Conservation (phyloP, 108 stramenopile species). For the Nitzschia sp. region DNA sequence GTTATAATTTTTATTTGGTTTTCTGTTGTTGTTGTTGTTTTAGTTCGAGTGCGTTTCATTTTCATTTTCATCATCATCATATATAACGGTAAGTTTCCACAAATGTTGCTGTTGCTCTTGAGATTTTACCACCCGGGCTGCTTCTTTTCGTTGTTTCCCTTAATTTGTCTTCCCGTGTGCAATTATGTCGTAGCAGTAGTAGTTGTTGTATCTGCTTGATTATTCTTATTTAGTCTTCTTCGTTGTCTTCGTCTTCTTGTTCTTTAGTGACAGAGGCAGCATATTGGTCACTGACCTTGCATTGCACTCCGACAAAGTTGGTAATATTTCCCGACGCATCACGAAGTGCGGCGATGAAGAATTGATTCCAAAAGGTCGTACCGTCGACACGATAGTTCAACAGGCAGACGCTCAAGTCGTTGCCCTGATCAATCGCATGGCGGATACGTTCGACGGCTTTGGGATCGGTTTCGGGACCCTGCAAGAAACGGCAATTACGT, state of each 20-base stretch:
- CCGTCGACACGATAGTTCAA: constrained; percentile 97
- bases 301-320: constrained; percentile 98
- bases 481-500: constrained; percentile 95
- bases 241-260: constrained; percentile 73
- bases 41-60: too few relatives aligned
- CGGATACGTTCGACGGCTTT: constrained; percentile 95
- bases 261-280: constrained; percentile 84
- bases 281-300: constrained; percentile 89
- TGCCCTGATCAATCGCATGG: constrained; percentile 84
- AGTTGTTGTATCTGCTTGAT: too few relatives aligned
- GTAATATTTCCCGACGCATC: constrained; percentile 91
- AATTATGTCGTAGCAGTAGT: too few relatives aligned
- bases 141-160: too few relatives aligned
- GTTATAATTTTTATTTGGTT: too few relatives aligned
- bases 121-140: too few relatives aligned
- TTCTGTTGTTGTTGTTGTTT: too few relatives aligned
- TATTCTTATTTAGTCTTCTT: neutral
- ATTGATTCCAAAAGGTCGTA: constrained; percentile 97
- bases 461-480: constrained; percentile 95
- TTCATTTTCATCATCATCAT: neutral
- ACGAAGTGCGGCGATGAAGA: constrained; percentile 93
- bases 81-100: neutral
- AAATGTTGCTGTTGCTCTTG: neutral
- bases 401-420: constrained; percentile 90
- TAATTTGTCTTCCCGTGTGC: too few relatives aligned